Conservation (phyloP, 2,329 filamentous ascomycete species). For the Claviceps spartinae region DNA sequence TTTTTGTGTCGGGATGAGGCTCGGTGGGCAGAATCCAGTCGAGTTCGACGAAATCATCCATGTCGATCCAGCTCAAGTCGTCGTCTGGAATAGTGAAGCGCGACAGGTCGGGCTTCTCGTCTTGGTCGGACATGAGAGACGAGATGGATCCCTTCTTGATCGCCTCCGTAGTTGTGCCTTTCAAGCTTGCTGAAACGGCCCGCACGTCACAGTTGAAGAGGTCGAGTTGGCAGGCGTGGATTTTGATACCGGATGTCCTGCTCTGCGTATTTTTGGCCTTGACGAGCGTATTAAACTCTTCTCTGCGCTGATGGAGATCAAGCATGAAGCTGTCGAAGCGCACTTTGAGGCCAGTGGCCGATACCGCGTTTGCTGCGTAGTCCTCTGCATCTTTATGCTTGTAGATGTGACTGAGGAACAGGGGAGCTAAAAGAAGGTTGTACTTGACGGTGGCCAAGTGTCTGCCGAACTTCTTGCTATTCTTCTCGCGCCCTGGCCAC, state of each 20-base stretch:
- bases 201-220: conserved; percentile 83
- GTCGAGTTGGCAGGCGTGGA: conserved; percentile 88
- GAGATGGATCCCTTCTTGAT: conserved; percentile 47
- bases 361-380: conserved; percentile 60
- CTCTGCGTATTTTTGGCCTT: conserved; percentile 63
- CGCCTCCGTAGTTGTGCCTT: conserved; percentile 64
- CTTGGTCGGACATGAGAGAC: conserved; percentile 37
- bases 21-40: conserved; percentile 92
- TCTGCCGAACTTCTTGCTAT: conserved; percentile 94
- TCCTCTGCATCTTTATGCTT: conserved; percentile 96
- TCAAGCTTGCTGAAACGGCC: conserved; percentile 83
- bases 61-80: conserved; percentile 93
- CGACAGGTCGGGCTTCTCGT: conserved; percentile 58
- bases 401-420: conserved; percentile 95
- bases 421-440: conserved; percentile 76
- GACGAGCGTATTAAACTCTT: conserved; percentile 76
- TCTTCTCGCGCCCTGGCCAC: conserved; percentile 88
- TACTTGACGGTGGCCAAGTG: conserved; percentile 99
- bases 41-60: conserved; percentile 97
- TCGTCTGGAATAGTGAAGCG: conserved; percentile 92
- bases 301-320: conserved; percentile 84
- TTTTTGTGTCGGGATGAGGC: conserved; percentile 84
- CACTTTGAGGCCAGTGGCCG: conserved; percentile 91
- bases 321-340: conserved; percentile 95
- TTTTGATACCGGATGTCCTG: conserved; percentile 84